These are phyloP conservation scores for Trichoderma atrobrunneum DNA, from an alignment of 2,329 filamentous ascomycete genomes.

Conservation along the genomic window DNA sequence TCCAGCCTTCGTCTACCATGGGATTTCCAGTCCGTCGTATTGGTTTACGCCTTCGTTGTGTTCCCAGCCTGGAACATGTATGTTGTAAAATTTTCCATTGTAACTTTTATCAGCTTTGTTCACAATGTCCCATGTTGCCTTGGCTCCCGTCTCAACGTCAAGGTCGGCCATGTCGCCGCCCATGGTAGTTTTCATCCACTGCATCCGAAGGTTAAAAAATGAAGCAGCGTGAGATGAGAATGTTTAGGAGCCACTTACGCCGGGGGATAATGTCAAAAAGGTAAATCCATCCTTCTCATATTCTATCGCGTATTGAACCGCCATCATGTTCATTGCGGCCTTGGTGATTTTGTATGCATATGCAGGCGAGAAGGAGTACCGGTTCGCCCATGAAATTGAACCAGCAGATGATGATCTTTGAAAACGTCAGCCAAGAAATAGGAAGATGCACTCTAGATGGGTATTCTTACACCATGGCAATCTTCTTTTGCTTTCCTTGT, in stretches of 20 bases:
- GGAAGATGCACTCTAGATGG: not conserved
- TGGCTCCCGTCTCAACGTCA: not conserved
- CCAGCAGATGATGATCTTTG: not conserved
- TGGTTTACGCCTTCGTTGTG: not conserved
- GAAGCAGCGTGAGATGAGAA: too few relatives aligned
- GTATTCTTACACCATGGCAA: not conserved
- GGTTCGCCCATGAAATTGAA: not conserved
- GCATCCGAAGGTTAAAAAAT: not conserved
- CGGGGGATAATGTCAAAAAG: not conserved
- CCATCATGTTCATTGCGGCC: not conserved
- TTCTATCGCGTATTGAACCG: not conserved
- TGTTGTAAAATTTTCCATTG: slow-evolving; percentile 6
- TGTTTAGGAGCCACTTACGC: not conserved
- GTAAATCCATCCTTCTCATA: not conserved
- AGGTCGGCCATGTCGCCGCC: not conserved
- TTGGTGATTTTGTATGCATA: not conserved
- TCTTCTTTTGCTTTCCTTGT: not conserved
- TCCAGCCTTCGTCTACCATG: not conserved
- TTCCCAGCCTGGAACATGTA: not conserved
- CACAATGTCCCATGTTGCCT: not conserved
- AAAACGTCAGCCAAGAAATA: not conserved
- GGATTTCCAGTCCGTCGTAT: not conserved
- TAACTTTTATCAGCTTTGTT: not conserved
- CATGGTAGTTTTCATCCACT: slow-evolving; percentile 2
- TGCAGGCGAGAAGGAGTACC: not conserved